A percentile compares a stretch with the other conserved stretches of the same genome.
These are phyloP conservation scores for Cylindrodendrum hubeiense DNA, from an alignment of 2,329 filamentous ascomycete species.

Conservation along the genomic window DNA sequence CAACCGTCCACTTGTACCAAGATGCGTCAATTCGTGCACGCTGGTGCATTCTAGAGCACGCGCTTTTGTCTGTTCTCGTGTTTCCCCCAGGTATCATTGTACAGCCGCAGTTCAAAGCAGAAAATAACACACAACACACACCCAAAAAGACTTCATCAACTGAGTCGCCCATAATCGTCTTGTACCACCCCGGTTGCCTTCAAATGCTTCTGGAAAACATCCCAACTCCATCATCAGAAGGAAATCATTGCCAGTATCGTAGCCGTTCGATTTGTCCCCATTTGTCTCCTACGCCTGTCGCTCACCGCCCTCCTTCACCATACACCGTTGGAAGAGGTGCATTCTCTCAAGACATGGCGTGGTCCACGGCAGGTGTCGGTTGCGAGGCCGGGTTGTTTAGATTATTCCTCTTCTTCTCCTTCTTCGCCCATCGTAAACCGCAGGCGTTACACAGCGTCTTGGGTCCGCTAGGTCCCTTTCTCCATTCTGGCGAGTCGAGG, in stretches of 20 bases:
- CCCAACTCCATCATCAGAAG: slow-evolving; percentile 17
- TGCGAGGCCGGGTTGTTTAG: slow-evolving; percentile 31
- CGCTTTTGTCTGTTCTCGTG: slow-evolving; percentile 25
- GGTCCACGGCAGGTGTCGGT: slow-evolving; percentile 37
- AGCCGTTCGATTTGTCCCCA: too few relatives aligned
- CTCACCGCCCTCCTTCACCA: background rate
- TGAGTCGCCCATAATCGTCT: slow-evolving; percentile 35
- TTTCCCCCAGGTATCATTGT: slow-evolving; percentile 41
- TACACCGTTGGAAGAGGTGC: background rate
- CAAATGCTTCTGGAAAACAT: slow-evolving; percentile 30
- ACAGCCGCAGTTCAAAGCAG: slow-evolving; percentile 22
- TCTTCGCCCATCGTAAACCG: slow-evolving; percentile 81
- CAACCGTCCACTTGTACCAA: background rate
- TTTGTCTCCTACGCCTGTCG: too few relatives aligned
- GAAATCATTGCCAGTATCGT: background rate
- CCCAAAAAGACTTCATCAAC: background rate
- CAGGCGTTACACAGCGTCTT: slow-evolving; percentile 98
- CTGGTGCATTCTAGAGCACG: slow-evolving; percentile 23
- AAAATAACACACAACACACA: slow-evolving; percentile 14
- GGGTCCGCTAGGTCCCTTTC: slow-evolving; percentile 91
- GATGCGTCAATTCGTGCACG: slow-evolving; percentile 38
- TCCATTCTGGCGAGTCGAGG: slow-evolving; percentile 94
- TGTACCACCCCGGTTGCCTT: slow-evolving; percentile 40
- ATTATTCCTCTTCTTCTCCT: slow-evolving; percentile 77
- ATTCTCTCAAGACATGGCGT: slow-evolving; percentile 32